Conservation (phyloP, 352 stramenopile genomes). For the Globisporangium abappressorium region DNA sequence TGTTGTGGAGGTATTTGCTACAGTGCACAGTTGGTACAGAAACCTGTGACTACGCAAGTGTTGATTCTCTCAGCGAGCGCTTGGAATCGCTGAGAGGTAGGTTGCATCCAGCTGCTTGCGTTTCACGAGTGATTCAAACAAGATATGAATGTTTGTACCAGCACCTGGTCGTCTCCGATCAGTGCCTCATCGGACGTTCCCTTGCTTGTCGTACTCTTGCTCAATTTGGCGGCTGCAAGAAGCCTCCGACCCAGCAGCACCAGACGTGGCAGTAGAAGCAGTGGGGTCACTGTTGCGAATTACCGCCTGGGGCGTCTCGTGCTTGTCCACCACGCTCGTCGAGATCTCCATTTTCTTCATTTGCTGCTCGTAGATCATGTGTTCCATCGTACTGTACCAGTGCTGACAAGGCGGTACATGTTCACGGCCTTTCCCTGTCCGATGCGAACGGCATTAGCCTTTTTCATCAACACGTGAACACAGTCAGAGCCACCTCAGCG, state of each 20-base stretch:
- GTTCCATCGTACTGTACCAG: conserved; percentile 91
- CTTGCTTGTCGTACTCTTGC: conserved; percentile 26
- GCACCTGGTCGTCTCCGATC: conserved; percentile 50
- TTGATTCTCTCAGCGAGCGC: too few relatives aligned
- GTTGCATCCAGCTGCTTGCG: too few relatives aligned
- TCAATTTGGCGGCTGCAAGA: conserved; percentile 45
- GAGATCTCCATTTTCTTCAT: conserved; percentile 85
- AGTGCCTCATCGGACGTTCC: conserved; percentile 32
- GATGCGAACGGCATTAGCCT: conserved; percentile 40
- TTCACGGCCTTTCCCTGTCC: conserved; percentile 87
- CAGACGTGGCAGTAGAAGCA: neutral
- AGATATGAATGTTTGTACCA: conserved; percentile 19
- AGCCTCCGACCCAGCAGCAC: conserved; percentile 18
- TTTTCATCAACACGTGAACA: too few relatives aligned
- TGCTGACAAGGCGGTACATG: conserved; percentile 91
- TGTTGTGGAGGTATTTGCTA: too few relatives aligned
- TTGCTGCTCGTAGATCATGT: conserved; percentile 90
- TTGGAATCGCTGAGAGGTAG: too few relatives aligned
- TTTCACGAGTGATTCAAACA: too few relatives aligned
- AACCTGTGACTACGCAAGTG: too few relatives aligned
- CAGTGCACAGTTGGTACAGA: too few relatives aligned
- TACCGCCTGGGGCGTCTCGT: conserved; percentile 11
- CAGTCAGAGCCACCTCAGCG: too few relatives aligned
- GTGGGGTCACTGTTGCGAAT: neutral
- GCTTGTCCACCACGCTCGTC: conserved; percentile 69